These are phyloP conservation scores for Macadamia integrifolia DNA, from an alignment of 164 flowering plant genomes.

Conservation along the genomic window DNA sequence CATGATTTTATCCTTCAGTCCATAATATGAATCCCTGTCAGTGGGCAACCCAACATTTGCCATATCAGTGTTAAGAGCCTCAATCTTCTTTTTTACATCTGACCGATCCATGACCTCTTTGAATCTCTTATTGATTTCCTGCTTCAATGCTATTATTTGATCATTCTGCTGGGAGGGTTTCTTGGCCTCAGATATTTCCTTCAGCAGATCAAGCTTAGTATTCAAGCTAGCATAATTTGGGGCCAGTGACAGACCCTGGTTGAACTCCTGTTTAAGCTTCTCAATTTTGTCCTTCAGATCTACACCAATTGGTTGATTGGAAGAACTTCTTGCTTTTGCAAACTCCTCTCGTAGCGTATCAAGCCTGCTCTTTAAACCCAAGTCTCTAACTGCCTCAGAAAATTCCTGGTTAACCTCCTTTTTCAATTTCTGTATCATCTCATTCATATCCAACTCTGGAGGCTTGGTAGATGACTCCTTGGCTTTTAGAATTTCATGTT, in stretches of 20 bases:
- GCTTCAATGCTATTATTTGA: conserved; percentile 30
- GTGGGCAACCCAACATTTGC: conserved; percentile 30
- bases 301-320: conserved; percentile 28
- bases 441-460: conserved; percentile 38
- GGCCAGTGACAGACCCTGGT: conserved; percentile 39
- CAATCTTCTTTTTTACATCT: conserved; percentile 44
- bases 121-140: conserved; percentile 48
- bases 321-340: conserved; percentile 35
- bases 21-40: conserved; percentile 32
- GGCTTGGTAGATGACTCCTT: conserved; percentile 38
- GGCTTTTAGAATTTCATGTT: conserved; percentile 47
- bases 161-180: conserved; percentile 29
- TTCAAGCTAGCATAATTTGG: conserved; percentile 59
- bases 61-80: conserved; percentile 40
- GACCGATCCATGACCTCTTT: conserved; percentile 37
- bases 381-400: conserved; percentile 49
- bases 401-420: conserved; percentile 58
- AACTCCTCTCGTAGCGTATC: conserved; percentile 42
- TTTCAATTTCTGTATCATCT: conserved; percentile 59
- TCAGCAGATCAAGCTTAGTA: conserved; percentile 57
- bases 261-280: conserved; percentile 46
- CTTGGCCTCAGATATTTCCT: conserved; percentile 50
- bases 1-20: conserved; percentile 41
- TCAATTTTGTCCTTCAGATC: conserved; percentile 41
- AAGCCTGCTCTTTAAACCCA: conserved; percentile 51